A percentile compares a stretch with the other conserved stretches of the same genome.
Conservation (phyloP, 257 asterid genomes). For the Ajuga chamaepitys region DNA sequence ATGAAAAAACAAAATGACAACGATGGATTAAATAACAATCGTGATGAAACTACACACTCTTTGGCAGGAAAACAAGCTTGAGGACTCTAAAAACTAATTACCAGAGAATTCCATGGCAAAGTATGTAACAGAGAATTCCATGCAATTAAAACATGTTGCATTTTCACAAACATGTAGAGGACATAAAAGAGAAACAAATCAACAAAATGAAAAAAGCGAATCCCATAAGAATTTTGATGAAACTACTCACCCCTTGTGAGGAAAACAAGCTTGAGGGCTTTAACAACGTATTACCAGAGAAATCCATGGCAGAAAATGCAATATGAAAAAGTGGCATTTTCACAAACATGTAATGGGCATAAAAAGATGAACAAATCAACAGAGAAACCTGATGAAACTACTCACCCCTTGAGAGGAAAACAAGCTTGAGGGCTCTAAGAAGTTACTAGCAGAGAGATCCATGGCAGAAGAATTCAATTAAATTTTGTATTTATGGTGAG, state of each 20-base stretch:
- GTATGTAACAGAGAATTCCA: neutral
- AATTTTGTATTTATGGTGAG: neutral
- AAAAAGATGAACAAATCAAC: neutral
- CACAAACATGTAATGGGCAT: neutral
- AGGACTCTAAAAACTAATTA: constrained; percentile 39
- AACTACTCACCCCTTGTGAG: constrained; percentile 37
- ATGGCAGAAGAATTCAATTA: constrained; percentile 22
- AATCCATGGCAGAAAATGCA: constrained; percentile 44
- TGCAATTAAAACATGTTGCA: neutral
- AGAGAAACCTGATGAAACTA: neutral
- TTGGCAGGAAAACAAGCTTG: constrained; percentile 46
- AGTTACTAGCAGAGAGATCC: constrained; percentile 51
- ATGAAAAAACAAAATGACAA: neutral
- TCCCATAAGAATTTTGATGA: neutral
- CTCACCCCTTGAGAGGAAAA: constrained; percentile 52
- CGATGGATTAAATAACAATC: neutral
- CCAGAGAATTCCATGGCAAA: constrained; percentile 52
- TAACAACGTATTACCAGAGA: constrained; percentile 32
- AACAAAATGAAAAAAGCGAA: neutral
- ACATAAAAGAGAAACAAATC: neutral
- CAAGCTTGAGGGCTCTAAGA: constrained; percentile 40
- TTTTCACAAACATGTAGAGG: neutral
- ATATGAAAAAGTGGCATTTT: neutral
- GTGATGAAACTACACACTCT: constrained; percentile 23
- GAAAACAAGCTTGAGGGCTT: constrained; percentile 48